phyloP scores from a whole-genome alignment of 805 yeast species.

The Tetrapisispora iriomotensis region DNA sequence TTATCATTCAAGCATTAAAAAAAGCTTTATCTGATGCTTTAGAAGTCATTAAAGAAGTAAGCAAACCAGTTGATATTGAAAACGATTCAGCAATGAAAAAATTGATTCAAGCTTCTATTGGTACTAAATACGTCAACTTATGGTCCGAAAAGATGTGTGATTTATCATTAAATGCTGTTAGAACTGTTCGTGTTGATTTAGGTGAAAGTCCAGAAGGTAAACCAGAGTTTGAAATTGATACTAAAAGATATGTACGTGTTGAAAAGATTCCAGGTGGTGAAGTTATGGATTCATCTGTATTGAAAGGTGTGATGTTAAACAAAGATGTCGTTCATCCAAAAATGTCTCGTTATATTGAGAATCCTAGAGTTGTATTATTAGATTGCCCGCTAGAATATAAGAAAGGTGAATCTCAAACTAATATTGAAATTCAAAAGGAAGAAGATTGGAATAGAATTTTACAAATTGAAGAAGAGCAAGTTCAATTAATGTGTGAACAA shows the following conservation, averaged over 20 bases:
- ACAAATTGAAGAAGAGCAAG: slow-evolving; percentile 97
- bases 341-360: slow-evolving; percentile 82
- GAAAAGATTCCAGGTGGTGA: slow-evolving; percentile 99
- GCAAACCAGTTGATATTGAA: slow-evolving; percentile 71
- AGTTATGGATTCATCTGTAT: slow-evolving; percentile 75
- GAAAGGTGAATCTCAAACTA: slow-evolving; percentile 98
- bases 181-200: slow-evolving; percentile 57
- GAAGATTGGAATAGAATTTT: slow-evolving; percentile 92
- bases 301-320: slow-evolving; percentile 87
- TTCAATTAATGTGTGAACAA: slow-evolving; percentile 74
- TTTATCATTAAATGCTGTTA: slow-evolving; percentile 80
- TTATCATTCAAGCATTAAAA: slow-evolving; percentile 87
- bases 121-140: slow-evolving; percentile 85
- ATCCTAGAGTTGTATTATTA: slow-evolving; percentile 78
- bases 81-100: slow-evolving; percentile 82
- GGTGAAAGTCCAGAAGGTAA: slow-evolving; percentile 37
- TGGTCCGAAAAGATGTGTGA: slow-evolving; percentile 91
- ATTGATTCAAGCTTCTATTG: slow-evolving; percentile 83
- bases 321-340: slow-evolving; percentile 99
- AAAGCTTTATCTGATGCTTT: slow-evolving; percentile 86
- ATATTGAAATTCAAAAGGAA: slow-evolving; percentile 92
- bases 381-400: slow-evolving; percentile 98
- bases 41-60: slow-evolving; percentile 73
- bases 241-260: slow-evolving; percentile 83
- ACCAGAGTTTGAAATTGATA: slow-evolving; percentile 71